Evolutionary conservation across 2,329 filamentous ascomycete genomes (phyloP), one percentile per base, ranked within the genome.

Genomic region (Blumeria graminis): DNA sequence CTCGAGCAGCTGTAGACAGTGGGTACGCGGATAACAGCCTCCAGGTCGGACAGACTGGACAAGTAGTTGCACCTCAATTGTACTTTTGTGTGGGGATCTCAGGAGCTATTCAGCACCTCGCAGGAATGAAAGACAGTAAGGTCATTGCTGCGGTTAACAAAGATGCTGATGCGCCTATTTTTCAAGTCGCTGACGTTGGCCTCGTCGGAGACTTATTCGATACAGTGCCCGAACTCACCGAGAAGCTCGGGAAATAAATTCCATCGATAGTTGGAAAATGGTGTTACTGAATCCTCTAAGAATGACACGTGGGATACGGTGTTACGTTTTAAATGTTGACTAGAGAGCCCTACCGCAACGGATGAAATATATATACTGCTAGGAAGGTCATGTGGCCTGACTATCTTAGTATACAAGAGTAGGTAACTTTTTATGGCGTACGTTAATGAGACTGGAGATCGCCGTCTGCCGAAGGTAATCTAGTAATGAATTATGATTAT

Each of bases 91-190:
- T 90, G 11, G 92, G 92, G 66, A 96, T 98, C 64, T 94, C 87
- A 8, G 92, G 92, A 56, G 92, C 92, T 22, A 98, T 98, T 63
- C 92, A 98, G 72, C 92, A 98, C 74, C 71, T 98, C 71, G 92
- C 92, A 35, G 92, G 92, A 67, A 98, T 98, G 92, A 98, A 98
- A 77, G 92, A 98, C 68, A 95, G 88, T 74, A 98, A 98, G 74
- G 92, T 98, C 58, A 98, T 98, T 72, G 92, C 90, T 22, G 87
- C 87, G 13, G 96, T 98, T 67, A 98, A 98, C 76, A 98, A 98
- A 74, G 92, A 98, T 67, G 74, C 81, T 4, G 92, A 98, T 70
- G 92, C 92, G 57, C 92, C 92, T 34, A 98, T 98, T 64, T 98
- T 98, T 76, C 92, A 98, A 71, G 81, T 98, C 58, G 92, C 92